Conservation (phyloP, 306 rosid genomes). For the Lupinus albus region DNA sequence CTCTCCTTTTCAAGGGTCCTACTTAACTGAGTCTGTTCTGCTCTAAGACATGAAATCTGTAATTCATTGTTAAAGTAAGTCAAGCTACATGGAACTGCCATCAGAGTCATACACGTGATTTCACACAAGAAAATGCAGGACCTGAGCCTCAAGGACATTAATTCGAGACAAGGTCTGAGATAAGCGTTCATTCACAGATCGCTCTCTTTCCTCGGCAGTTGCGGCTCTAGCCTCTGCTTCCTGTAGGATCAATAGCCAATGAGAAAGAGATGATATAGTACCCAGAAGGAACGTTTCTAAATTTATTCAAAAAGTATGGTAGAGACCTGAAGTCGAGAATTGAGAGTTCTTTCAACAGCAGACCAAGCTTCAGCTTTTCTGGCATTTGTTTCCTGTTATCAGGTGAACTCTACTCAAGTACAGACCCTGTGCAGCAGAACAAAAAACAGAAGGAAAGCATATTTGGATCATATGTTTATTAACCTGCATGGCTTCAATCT, state of each 20-base stretch:
- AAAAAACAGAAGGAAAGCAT: conserved; percentile 33
- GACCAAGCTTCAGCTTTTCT: conserved; percentile 97
- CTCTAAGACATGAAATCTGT: conserved; percentile 96
- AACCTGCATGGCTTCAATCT: conserved; percentile 99
- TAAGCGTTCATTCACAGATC: conserved; percentile 86
- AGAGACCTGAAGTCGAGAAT: conserved; percentile 89
- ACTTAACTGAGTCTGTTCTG: conserved; percentile 90
- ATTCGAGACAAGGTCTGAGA: conserved; percentile 94
- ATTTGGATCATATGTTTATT: conserved; percentile 25
- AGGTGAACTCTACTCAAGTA: conserved; percentile 43
- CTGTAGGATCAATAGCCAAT: conserved; percentile 56
- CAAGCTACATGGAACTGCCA: conserved; percentile 23
- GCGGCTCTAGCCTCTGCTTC: conserved; percentile 97
- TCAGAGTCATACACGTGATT: conserved; percentile 31
- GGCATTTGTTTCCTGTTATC: conserved; percentile 84
- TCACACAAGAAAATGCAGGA: conserved; percentile 46
- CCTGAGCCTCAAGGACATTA: conserved; percentile 99
- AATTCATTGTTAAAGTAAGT: conserved; percentile 48
- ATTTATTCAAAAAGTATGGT: conserved; percentile 34
- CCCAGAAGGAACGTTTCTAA: conserved; percentile 8
- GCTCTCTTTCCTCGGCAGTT: conserved; percentile 93
- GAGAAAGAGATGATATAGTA: conserved; percentile 33
- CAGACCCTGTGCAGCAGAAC: conserved; percentile 37
- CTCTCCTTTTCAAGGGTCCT: conserved; percentile 97
- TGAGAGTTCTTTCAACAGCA: conserved; percentile 93